A percentile compares a stretch with the other conserved stretches of the same genome.
phyloP scores from a whole-genome alignment of 1,284 basidiomycete genomes.

The Ceratobasidium sp. region DNA sequence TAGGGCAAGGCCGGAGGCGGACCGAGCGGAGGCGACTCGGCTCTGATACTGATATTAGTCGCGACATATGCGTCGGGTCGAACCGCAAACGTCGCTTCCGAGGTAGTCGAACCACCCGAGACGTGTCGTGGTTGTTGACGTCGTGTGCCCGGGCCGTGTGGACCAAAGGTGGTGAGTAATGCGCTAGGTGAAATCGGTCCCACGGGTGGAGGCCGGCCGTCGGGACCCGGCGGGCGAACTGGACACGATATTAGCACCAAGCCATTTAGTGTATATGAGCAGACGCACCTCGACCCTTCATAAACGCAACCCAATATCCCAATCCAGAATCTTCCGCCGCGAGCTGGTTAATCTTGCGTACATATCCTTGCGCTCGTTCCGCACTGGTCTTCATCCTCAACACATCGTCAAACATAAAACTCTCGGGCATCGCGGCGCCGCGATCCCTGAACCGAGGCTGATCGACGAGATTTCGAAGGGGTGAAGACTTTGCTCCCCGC shows the following conservation, averaged over 20 bases:
- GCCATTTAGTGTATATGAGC: no score
- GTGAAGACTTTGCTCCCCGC: slow-evolving; percentile 9
- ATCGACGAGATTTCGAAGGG: slow-evolving; percentile 2
- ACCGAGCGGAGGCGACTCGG: slow-evolving; percentile 57
- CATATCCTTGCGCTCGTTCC: slow-evolving; percentile 81
- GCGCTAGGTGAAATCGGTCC: slow-evolving; percentile 42
- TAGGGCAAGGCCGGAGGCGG: slow-evolving; percentile 77
- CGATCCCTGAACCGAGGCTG: slow-evolving; percentile 7
- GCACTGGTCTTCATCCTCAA: slow-evolving; percentile 63
- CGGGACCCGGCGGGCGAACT: slow-evolving; percentile 40
- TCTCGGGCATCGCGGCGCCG: slow-evolving; percentile 58
- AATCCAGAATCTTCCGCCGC: slow-evolving; percentile 80
- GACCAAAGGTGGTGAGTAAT: slow-evolving; percentile 1
- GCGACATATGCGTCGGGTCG: slow-evolving; percentile 76
- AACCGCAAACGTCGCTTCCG: slow-evolving; percentile 77
- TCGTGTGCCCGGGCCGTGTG: slow-evolving; percentile 25
- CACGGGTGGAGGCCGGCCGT: slow-evolving; percentile 44
- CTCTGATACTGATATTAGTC: slow-evolving; percentile 67
- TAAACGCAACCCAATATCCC: slow-evolving; percentile 72
- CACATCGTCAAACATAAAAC: slow-evolving; percentile 79
- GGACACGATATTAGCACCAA: slow-evolving; percentile 8
- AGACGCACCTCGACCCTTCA: slow-evolving; percentile 62
- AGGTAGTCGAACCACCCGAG: slow-evolving; percentile 72
- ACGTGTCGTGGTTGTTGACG: slow-evolving; percentile 54
- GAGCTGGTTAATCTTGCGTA: slow-evolving; percentile 80